A percentile compares a stretch with the other conserved stretches of the same genome.
Evolutionary conservation across 1,284 basidiomycete genomes (phyloP).

Genomic region (Ceratobasidium papillatum): DNA sequence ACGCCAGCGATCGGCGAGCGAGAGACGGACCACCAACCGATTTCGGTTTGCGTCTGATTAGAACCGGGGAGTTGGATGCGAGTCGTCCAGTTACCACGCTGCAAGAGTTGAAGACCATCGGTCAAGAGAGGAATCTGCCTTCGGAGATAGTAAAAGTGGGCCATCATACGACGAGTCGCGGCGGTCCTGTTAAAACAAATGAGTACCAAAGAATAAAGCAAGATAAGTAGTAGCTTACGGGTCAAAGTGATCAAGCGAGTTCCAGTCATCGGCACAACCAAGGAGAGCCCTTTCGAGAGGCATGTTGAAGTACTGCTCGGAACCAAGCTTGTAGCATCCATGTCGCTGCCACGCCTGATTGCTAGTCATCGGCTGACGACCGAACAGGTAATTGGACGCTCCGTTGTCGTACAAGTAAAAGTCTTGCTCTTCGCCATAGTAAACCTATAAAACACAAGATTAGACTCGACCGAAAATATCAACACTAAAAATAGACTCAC

Average conservation of each 20-base stretch:
- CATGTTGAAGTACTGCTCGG: conserved; percentile 90
- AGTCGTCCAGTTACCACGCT: conserved; percentile 84
- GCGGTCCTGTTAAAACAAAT: conserved; percentile 57
- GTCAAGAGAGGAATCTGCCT: conserved; percentile 73
- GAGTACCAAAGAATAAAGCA: neutral
- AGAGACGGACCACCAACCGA: conserved; percentile 85
- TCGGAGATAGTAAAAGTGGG: conserved; percentile 77
- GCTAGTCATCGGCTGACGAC: conserved; percentile 88
- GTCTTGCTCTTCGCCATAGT: conserved; percentile 89
- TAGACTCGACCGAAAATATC: neutral
- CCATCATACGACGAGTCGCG: conserved; percentile 74
- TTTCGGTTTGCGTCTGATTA: conserved; percentile 77
- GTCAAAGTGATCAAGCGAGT: conserved; percentile 91
- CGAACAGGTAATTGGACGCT: conserved; percentile 87
- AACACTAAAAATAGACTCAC: conserved; percentile 54
- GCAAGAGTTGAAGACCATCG: conserved; percentile 83
- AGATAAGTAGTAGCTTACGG: conserved; percentile 54
- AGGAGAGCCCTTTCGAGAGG: conserved; percentile 77
- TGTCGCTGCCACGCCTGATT: conserved; percentile 89
- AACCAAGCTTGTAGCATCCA: conserved; percentile 88
- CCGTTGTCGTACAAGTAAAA: conserved; percentile 86
- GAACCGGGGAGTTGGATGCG: conserved; percentile 82
- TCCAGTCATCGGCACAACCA: conserved; percentile 88
- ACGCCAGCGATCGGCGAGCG: conserved; percentile 66
- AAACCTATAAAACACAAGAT: conserved; percentile 59